Conservation (phyloP, 1,284 basidiomycete species). For the Cryptococcus sp. region DNA sequence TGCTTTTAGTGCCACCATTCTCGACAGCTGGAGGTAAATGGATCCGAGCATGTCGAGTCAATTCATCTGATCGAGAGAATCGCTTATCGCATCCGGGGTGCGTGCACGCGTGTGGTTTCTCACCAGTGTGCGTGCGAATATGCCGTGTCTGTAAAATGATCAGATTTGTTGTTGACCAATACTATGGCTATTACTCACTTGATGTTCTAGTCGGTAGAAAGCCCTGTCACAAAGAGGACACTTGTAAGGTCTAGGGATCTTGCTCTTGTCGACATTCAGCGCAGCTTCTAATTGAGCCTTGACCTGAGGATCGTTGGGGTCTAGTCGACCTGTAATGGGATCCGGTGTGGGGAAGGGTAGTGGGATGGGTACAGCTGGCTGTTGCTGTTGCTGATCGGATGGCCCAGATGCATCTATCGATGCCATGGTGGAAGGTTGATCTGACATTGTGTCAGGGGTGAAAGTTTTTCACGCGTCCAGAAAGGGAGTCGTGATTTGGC, state of each 20-base stretch:
- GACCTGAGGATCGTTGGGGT: conserved; percentile 49
- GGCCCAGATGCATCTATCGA: neutral
- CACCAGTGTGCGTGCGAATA: conserved; percentile 96
- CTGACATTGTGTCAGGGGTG: neutral
- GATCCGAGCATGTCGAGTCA: conserved; percentile 92
- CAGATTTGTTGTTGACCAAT: conserved; percentile 4
- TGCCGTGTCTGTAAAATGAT: conserved; percentile 73
- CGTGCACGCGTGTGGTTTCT: conserved; percentile 92
- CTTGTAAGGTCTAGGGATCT: conserved; percentile 79
- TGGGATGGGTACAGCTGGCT: neutral
- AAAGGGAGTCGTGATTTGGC: no score
- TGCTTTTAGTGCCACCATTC: conserved; percentile 28
- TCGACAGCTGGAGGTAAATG: conserved; percentile 56
- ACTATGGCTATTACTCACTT: conserved; percentile 55
- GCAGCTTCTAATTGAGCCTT: conserved; percentile 48
- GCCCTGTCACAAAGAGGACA: conserved; percentile 88
- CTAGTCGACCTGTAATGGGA: conserved; percentile 47
- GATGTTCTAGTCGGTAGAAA: conserved; percentile 87
- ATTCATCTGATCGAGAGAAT: conserved; percentile 94
- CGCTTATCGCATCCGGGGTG: conserved; percentile 96
- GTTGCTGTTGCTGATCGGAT: neutral
- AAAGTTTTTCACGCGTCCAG: neutral
- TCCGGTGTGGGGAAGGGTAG: conserved; percentile 34
- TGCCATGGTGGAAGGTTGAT: conserved; percentile 1
- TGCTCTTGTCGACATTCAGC: conserved; percentile 51